Evolutionary conservation across 2,329 filamentous ascomycete species (phyloP).

Genomic region (Teratosphaeria pseudoeucalypti): DNA sequence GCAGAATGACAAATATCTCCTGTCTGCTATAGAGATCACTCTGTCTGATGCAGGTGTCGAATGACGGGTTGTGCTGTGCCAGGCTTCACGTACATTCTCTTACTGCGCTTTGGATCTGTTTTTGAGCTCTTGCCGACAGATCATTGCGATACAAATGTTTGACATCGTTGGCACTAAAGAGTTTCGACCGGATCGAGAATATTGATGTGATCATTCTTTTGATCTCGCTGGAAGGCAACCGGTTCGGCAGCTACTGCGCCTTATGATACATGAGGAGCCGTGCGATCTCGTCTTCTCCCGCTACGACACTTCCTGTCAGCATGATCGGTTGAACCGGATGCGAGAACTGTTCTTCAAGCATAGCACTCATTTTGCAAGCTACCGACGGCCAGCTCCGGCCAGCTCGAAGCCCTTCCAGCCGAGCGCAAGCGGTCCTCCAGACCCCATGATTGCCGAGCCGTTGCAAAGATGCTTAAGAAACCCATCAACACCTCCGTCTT

Average conservation of each 20-base stretch:
- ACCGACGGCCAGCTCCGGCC: neutral
- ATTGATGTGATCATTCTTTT: neutral
- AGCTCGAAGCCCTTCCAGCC: neutral
- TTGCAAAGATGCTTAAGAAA: neutral
- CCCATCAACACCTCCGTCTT: neutral
- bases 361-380: constrained; percentile 2
- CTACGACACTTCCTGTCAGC: neutral
- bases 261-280: neutral
- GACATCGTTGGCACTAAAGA: neutral
- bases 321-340: neutral
- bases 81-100: too few relatives aligned
- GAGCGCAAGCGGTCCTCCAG: neutral
- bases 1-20: too few relatives aligned
- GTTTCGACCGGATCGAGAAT: neutral
- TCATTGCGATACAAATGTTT: too few relatives aligned
- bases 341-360: neutral
- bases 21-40: too few relatives aligned
- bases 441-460: neutral
- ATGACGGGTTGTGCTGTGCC: too few relatives aligned
- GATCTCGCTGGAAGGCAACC: neutral
- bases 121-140: too few relatives aligned
- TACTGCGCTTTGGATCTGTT: too few relatives aligned
- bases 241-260: neutral
- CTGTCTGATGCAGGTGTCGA: too few relatives aligned
- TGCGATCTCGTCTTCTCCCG: too few relatives aligned